Evolutionary conservation across 2,329 filamentous ascomycete species (phyloP).

Genomic region (Calonectria pteridis): DNA sequence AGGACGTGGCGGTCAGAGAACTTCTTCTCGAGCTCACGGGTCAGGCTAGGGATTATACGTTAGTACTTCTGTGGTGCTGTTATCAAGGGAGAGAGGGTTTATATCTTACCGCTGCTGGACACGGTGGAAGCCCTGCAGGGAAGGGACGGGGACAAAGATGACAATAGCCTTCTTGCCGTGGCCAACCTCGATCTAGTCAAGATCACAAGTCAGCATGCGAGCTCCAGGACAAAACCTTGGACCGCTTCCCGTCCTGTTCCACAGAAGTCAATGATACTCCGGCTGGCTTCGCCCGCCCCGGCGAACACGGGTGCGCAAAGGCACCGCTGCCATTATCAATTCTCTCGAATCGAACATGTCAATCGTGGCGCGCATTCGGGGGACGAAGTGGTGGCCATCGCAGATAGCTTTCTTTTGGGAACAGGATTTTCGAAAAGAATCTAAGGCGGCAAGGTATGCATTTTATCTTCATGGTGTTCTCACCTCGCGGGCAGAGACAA

Average conservation of each 20-base stretch:
- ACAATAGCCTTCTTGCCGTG: conserved; percentile 99
- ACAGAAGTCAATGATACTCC: conserved; percentile 59
- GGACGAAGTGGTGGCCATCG: conserved; percentile 50
- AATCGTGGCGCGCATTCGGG: conserved; percentile 39
- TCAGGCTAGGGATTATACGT: conserved; percentile 76
- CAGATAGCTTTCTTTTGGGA: conserved; percentile 52
- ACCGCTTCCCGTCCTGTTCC: conserved; percentile 83
- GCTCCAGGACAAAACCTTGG: conserved; percentile 78
- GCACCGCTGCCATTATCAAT: conserved; percentile 27
- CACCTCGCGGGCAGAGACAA: conserved; percentile 99
- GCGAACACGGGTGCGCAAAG: conserved; percentile 35
- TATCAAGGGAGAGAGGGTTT: neutral
- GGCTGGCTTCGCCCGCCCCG: conserved; percentile 47
- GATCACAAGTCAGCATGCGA: conserved; percentile 81
- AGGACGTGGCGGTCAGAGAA: conserved; percentile 99
- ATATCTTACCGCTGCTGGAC: conserved; percentile 96
- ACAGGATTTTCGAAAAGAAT: conserved; percentile 57
- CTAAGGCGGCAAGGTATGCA: conserved; percentile 33
- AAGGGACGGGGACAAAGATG: conserved; percentile 99
- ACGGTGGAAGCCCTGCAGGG: conserved; percentile 98
- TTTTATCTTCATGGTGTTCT: conserved; percentile 63
- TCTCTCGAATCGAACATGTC: conserved; percentile 40
- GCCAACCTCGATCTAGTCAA: conserved; percentile 96
- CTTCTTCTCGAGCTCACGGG: conserved; percentile 99
- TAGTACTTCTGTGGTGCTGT: conserved; percentile 26